These are phyloP conservation scores for Phlebiopsis flavidoalba DNA, from an alignment of 768 basidiomycete species.

Conservation along the genomic window DNA sequence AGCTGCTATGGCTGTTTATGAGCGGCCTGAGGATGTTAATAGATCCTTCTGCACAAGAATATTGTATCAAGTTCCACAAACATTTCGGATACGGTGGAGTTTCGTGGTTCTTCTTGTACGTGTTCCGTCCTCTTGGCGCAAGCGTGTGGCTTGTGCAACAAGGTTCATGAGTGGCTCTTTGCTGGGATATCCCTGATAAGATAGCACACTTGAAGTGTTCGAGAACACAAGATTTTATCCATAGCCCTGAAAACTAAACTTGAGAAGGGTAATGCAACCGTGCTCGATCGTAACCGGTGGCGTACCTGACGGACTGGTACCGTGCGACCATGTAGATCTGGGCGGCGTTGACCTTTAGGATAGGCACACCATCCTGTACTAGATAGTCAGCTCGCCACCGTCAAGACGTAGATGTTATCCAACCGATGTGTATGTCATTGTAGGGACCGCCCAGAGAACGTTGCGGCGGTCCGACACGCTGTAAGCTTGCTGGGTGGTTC, in stretches of 20 bases:
- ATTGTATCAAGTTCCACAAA: slow-evolving; percentile 27
- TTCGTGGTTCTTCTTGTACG: slow-evolving; percentile 73
- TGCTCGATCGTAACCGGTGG: too few relatives aligned
- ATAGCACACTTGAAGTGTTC: slow-evolving; percentile 68
- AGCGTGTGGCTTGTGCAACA: slow-evolving; percentile 76
- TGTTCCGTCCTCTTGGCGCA: slow-evolving; percentile 74
- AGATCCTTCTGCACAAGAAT: neutral
- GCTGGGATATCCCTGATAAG: slow-evolving; percentile 55
- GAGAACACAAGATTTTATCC: slow-evolving; percentile 69
- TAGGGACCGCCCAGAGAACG: slow-evolving; percentile 39
- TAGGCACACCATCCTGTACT: slow-evolving; percentile 52
- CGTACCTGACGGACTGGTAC: slow-evolving; percentile 72
- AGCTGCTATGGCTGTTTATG: slow-evolving; percentile 44
- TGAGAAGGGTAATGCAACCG: neutral
- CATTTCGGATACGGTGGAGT: slow-evolving; percentile 81
- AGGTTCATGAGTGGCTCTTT: slow-evolving; percentile 51
- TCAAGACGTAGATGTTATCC: slow-evolving; percentile 7
- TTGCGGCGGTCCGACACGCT: slow-evolving; percentile 42
- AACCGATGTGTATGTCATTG: slow-evolving; percentile 30
- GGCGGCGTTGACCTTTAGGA: slow-evolving; percentile 61
- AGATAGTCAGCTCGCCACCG: neutral
- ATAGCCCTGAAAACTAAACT: slow-evolving; percentile 42
- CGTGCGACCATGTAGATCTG: slow-evolving; percentile 65
- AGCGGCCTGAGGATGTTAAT: slow-evolving; percentile 36
- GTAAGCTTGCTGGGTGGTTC: slow-evolving; percentile 66